Evolutionary conservation across 2,329 filamentous ascomycete genomes (phyloP).

Genomic region (Colletotrichum sp.): DNA sequence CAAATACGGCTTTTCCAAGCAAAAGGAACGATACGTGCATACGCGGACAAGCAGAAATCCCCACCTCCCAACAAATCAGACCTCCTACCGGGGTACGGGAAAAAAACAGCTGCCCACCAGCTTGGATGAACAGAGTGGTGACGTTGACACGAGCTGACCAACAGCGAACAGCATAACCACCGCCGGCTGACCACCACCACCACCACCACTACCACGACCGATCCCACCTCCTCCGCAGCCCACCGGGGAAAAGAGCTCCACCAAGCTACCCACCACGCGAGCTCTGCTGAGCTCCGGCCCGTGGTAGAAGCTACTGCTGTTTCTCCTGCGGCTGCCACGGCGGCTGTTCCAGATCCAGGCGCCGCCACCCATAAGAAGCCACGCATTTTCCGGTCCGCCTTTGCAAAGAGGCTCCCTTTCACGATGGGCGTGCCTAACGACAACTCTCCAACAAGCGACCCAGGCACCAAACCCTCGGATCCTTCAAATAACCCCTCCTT

Average conservation of each 20-base stretch:
- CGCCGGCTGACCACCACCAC: background rate
- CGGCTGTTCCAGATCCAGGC: background rate
- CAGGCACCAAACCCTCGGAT: conserved; percentile 3
- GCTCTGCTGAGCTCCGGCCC: conserved; percentile 3
- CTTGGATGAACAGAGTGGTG: conserved; percentile 17
- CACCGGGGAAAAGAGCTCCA: conserved; percentile 6
- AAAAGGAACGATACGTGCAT: background rate
- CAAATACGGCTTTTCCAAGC: background rate
- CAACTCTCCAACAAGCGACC: conserved; percentile 1
- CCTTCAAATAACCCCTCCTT: conserved; percentile 22
- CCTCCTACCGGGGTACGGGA: background rate
- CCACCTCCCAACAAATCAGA: background rate
- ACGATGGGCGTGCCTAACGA: conserved; percentile 13
- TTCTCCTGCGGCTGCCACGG: background rate
- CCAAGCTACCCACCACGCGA: background rate
- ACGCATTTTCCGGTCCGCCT: conserved; percentile 2
- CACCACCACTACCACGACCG: background rate
- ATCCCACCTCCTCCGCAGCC: background rate
- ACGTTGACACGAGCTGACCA: conserved; percentile 10
- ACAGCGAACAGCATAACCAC: background rate
- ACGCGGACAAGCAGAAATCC: background rate
- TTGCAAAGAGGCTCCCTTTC: conserved; percentile 2
- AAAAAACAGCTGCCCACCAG: background rate
- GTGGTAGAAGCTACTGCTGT: background rate
- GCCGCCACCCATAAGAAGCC: conserved; percentile 4